Evolutionary conservation across 2,329 filamentous ascomycete genomes (phyloP), one percentile per base, ranked within the genome.

Genomic region (Bisporella sp.): DNA sequence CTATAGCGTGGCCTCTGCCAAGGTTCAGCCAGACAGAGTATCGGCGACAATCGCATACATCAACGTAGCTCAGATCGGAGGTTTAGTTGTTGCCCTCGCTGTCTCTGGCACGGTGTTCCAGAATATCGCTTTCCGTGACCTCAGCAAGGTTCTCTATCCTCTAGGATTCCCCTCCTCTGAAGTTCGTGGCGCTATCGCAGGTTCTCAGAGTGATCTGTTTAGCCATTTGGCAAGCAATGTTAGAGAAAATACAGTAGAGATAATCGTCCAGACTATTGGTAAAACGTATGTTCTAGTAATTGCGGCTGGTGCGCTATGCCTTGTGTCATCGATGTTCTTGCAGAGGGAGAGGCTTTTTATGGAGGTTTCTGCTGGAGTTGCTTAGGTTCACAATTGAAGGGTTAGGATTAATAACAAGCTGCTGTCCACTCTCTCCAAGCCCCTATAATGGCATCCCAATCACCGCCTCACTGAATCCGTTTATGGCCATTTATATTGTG

Each of bases 21-120:
- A 63, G 21, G 64, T 66, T 12, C 50, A 8, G 31, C 35, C 30
- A 30, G n/a, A 49, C 1, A 52, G 62, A 11, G 55, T 66, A 6
- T 50, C 61, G 5, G 45, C 56, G 6, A 62, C 60, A 1, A 62
- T 69, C 39, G 58, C 62, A 4, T 66, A 64, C 53, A 63, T 66
- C 41, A 65, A 60, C 33, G 52, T 61, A 13, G 59, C 58, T 5
- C 66, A 68, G 45, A 52, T 66, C 6, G 57, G 56, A 13, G 62
- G 63, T 13, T 54, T 58, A 12, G 58, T 64, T 6, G 60, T 67
- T 47, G 59, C 61, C 1, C 54, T 69, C 11, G 58, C 60, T 6
- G 65, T 67, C 41, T 61, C 64, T 9, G 65, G 64, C n/a, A 51
- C 55, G 0, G 61, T 67, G 29, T 69, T 67, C 58, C 59, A 68